Percentiles rank a stretch among this genome's conserved stretches.
These are phyloP conservation scores for Chrysosphaeria jannelii DNA, from an alignment of 2,329 filamentous ascomycete genomes.

Conservation along the genomic window DNA sequence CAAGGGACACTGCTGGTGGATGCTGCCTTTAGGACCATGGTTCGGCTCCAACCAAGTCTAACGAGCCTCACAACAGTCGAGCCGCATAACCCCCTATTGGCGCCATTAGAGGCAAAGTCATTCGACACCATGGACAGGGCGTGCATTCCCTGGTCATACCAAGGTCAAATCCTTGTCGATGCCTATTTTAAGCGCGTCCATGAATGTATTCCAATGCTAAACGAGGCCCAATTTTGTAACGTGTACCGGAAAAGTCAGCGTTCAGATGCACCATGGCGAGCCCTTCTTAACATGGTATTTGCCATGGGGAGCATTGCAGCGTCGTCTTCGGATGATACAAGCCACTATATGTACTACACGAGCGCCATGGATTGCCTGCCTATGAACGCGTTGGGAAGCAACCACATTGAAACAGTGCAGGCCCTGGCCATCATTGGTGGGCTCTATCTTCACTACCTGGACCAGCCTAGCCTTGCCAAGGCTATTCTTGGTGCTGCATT, in stretches of 20 bases:
- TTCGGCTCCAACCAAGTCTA: conserved; percentile 20
- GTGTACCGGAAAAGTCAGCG: conserved; percentile 30
- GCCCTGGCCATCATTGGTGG: conserved; percentile 41
- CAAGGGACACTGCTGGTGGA: conserved; percentile 26
- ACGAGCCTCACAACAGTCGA: neutral
- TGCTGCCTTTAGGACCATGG: conserved; percentile 42
- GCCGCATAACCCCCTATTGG: neutral
- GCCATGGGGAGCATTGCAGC: conserved; percentile 44
- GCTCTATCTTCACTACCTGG: conserved; percentile 52
- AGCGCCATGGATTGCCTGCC: conserved; percentile 34
- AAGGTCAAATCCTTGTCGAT: conserved; percentile 38
- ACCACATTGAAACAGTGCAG: conserved; percentile 44
- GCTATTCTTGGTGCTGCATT: conserved; percentile 40
- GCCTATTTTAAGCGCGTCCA: conserved; percentile 51
- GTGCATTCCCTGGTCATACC: conserved; percentile 25
- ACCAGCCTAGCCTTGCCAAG: conserved; percentile 48
- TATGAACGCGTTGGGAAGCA: conserved; percentile 36
- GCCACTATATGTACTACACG: conserved; percentile 39
- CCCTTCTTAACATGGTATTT: conserved; percentile 46
- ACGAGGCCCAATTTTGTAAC: conserved; percentile 38
- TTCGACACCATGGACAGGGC: conserved; percentile 10
- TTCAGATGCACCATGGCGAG: conserved; percentile 38
- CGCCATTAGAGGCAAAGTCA: neutral
- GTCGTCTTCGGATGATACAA: conserved; percentile 30
- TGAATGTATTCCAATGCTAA: conserved; percentile 41